Conservation (phyloP, 768 basidiomycete genomes). For the Pleurotus eryngii region DNA sequence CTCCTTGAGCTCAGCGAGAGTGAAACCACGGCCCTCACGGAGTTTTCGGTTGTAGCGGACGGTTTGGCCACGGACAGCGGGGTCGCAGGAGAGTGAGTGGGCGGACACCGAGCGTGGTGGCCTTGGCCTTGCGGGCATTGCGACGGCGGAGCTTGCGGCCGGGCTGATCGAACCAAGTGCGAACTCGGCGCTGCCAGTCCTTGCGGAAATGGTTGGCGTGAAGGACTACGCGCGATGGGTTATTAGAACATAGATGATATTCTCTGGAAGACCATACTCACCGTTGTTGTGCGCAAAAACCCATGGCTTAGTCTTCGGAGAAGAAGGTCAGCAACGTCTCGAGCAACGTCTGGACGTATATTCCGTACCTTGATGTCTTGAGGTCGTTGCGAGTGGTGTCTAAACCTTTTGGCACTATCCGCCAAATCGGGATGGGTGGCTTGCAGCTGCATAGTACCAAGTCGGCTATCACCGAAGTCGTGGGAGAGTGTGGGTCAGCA, state of each 20-base stretch:
- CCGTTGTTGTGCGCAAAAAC: conserved; percentile 83
- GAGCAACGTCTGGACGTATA: not conserved
- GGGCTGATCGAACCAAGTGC: conserved; percentile 99
- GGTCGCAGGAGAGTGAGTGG: conserved; percentile 91
- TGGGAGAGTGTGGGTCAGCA: not conserved
- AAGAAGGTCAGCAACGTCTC: not conserved
- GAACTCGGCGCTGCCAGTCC: conserved; percentile 97
- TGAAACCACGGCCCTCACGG: conserved; percentile 96
- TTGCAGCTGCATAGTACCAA: conserved; percentile 38
- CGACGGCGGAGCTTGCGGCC: conserved; percentile 96
- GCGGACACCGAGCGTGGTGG: conserved; percentile 86
- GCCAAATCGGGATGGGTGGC: conserved; percentile 34
- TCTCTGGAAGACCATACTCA: conserved; percentile 25
- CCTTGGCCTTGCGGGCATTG: conserved; percentile 88
- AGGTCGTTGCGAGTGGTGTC: conserved; percentile 33
- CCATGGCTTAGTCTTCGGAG: conserved; percentile 55
- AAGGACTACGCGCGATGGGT: conserved; percentile 53
- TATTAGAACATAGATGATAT: conserved; percentile 7
- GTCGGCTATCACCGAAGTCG: conserved; percentile 33
- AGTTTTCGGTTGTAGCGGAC: conserved; percentile 98
- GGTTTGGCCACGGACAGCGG: conserved; percentile 91
- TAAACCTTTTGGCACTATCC: conserved; percentile 8
- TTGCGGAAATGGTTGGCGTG: conserved; percentile 96
- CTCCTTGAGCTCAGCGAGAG: conserved; percentile 89
- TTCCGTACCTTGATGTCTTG: conserved; percentile 41